These are phyloP conservation scores for Pezicula neosporulosa DNA, from an alignment of 2,329 filamentous ascomycete species.

Conservation along the genomic window DNA sequence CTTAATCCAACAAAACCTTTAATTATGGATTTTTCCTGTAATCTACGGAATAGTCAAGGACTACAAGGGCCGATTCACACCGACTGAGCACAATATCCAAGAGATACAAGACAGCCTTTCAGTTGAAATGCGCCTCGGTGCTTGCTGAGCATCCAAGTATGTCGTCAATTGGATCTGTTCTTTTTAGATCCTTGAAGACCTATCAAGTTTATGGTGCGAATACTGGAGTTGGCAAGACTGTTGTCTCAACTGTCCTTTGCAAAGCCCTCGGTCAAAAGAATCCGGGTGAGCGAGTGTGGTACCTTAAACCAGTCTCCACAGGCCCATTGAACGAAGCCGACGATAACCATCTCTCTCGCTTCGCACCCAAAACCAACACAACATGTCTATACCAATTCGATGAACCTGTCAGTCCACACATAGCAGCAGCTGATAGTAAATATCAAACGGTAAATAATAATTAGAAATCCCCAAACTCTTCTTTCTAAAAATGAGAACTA, in stretches of 20 bases:
- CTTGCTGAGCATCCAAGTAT: conserved; percentile 2
- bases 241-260: conserved; percentile 71
- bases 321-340: conserved; percentile 69
- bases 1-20: no score
- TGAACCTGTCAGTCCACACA: conserved; percentile 73
- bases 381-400: conserved; percentile 68
- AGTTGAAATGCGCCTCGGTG: no score
- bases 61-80: no score
- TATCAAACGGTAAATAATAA: not conserved
- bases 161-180: conserved; percentile 10
- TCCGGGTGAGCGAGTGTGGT: conserved; percentile 49
- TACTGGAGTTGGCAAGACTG: conserved; percentile 81
- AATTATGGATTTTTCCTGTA: no score
- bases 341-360: conserved; percentile 56
- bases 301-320: conserved; percentile 80
- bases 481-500: no score
- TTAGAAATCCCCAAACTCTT: not conserved
- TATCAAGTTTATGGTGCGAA: conserved; percentile 82
- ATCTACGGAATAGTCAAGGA: no score
- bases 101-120: no score
- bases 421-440: conserved; percentile 49
- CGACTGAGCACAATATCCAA: not conserved
- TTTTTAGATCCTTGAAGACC: conserved; percentile 54
- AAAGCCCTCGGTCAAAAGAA: conserved; percentile 51
- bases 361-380: conserved; percentile 51